Evolutionary conservation across 75 land plant species (phyloP).

Genomic region (Ceratopteris richardii): DNA sequence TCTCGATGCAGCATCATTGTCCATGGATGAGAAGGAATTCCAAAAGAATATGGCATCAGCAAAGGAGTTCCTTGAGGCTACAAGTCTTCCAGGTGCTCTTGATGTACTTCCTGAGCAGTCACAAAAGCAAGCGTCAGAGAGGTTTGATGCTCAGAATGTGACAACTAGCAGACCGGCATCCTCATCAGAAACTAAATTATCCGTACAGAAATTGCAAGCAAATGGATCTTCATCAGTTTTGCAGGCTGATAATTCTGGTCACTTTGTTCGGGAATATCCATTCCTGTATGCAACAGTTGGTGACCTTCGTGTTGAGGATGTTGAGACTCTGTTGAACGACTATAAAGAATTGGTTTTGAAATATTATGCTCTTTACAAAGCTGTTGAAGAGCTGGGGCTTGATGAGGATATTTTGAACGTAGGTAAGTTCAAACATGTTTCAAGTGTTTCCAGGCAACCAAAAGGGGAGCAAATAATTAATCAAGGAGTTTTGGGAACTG

Average conservation of each 20-base stretch:
- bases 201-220: conserved; percentile 13
- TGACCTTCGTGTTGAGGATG: conserved; percentile 72
- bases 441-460: no score
- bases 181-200: conserved; percentile 6
- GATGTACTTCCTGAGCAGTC: conserved; percentile 10
- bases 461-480: no score
- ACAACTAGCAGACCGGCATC: background rate
- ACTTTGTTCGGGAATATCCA: conserved; percentile 55
- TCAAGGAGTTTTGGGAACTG: no score
- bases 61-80: conserved; percentile 40
- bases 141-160: background rate
- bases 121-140: background rate
- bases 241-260: conserved; percentile 47
- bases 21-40: conserved; percentile 86
- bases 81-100: conserved; percentile 1
- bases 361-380: conserved; percentile 78
- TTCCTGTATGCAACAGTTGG: conserved; percentile 72
- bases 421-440: background rate
- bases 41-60: conserved; percentile 78
- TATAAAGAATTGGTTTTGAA: conserved; percentile 85
- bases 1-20: conserved; percentile 77
- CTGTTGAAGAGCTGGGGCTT: conserved; percentile 17
- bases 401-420: background rate
- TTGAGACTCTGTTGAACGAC: conserved; percentile 59
- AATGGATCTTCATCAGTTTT: conserved; percentile 31